Evolutionary conservation across 345 rosid genomes (phyloP), one percentile per base, ranked within the genome.

Genomic region (Eucalyptus tenuipes): DNA sequence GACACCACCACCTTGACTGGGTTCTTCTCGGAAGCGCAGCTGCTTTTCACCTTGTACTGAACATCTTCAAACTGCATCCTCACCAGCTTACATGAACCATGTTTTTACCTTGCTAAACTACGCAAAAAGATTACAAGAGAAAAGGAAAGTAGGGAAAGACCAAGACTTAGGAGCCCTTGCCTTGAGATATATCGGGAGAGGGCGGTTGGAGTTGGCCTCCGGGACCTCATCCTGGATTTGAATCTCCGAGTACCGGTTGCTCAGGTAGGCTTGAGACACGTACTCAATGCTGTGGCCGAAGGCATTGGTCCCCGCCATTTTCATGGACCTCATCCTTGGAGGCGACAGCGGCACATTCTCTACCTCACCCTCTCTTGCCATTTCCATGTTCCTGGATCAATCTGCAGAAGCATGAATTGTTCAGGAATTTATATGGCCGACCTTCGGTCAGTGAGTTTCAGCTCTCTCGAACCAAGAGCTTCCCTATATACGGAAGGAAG

Each of bases 131-230:
- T 89, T 31, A 27, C 66, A 57, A 64, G 45, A 48, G 84, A 17
- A 33, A 66, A 49, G n/a, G 18, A 64, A 25, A 14, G 15, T 29
- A 44, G 42, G 52, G 33, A 49, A 40, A 81, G 27, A 47, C 27
- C 17, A 31, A 44, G 53, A 49, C 52, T 4, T 8, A 11, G 8
- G 16, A 11, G 57, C 44, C 40, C 82, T 75, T 86, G 96, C 99
- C 98, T 95, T 97, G 85, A 98, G 98, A 90, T 94, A 95, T 49
- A 97, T 96, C 53, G 99, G 98, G 90, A 98, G 96, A 86, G 98
- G 99, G 33, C 90, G 91, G 33, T 71, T 18, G 42, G 85, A 31
- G 44, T 47, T 86, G 75, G 85, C 87, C 81, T 88, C 88, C 25
- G 92, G 84, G 88, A 91, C 89, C 71, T 93, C 94, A 44, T 94